Evolutionary conservation across 73 alveolate species (phyloP).

Genomic region (Blepharisma japonicum): DNA sequence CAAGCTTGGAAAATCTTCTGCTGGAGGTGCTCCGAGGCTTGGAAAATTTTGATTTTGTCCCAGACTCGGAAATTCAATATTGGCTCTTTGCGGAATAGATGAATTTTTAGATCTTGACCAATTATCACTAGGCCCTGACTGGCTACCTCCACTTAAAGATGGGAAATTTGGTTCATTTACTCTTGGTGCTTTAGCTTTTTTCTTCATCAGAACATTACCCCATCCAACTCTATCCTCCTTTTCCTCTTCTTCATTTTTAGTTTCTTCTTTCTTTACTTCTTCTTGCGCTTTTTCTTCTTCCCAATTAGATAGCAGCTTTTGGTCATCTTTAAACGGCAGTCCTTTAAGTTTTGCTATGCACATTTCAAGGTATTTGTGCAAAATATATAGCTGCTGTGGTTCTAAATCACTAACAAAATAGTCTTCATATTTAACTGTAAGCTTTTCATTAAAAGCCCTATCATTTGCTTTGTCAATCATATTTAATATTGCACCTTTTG

Average conservation of each 20-base stretch:
- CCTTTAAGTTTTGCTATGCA: constrained; percentile 24
- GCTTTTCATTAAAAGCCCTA: background rate
- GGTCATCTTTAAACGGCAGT: constrained; percentile 2
- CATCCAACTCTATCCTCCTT: background rate
- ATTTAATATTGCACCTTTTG: background rate
- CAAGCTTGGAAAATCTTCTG: too few species aligned
- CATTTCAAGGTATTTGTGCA: constrained; percentile 18
- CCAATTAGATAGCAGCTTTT: constrained; percentile 1
- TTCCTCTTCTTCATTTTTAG: constrained; percentile 1
- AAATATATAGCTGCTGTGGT: constrained; percentile 1
- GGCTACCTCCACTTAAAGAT: background rate
- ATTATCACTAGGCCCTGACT: too few species aligned
- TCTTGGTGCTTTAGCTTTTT: constrained; percentile 22
- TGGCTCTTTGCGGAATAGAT: too few species aligned
- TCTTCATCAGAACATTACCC: constrained; percentile 7
- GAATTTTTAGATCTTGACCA: too few species aligned
- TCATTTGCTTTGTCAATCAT: constrained; percentile 27
- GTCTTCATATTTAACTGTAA: constrained; percentile 28
- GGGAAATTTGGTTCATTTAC: constrained; percentile 16
- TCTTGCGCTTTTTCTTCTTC: constrained; percentile 1
- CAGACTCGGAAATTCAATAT: too few species aligned
- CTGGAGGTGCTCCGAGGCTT: too few species aligned
- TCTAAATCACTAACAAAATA: constrained; percentile 1
- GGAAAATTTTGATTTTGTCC: too few species aligned
- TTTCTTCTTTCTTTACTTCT: background rate